Conservation (phyloP, 202 grass and related monocot species). For the Hordeum pubiflorum region DNA sequence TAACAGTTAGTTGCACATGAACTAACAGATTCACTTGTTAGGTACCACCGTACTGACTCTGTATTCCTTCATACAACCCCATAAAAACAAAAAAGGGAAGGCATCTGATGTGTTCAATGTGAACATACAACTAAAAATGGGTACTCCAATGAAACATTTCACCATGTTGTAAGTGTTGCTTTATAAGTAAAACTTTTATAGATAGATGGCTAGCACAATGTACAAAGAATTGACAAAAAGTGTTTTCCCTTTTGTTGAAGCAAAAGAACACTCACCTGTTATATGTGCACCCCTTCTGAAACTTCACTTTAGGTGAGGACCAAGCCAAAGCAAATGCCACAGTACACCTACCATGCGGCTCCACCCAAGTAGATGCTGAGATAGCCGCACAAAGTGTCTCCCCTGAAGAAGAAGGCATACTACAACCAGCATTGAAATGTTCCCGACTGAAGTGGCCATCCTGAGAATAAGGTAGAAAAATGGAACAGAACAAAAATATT, state of each 20-base stretch:
- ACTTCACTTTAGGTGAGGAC: conserved; percentile 98
- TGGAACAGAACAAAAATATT: background rate
- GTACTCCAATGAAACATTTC: background rate
- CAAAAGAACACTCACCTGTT: conserved; percentile 57
- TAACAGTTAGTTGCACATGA: background rate
- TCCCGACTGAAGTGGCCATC: conserved; percentile 61
- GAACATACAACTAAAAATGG: background rate
- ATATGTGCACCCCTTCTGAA: conserved; percentile 92
- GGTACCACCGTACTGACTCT: background rate
- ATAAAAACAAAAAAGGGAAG: conserved; percentile 8
- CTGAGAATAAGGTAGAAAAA: conserved; percentile 30
- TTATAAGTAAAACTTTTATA: conserved; percentile 20
- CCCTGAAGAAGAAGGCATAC: conserved; percentile 65
- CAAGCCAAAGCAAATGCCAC: conserved; percentile 78
- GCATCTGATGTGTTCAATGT: background rate
- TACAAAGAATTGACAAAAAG: background rate
- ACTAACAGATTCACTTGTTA: background rate
- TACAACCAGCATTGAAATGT: conserved; percentile 62
- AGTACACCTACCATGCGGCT: conserved; percentile 90
- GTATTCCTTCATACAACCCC: background rate
- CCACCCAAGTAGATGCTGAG: conserved; percentile 88
- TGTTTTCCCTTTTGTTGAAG: background rate
- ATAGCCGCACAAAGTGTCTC: conserved; percentile 78
- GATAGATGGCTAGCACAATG: background rate
- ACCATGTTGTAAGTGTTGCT: background rate